Evolutionary conservation across 805 yeast species (phyloP), one percentile per base, ranked within the genome.

Genomic region (Zygosaccharomyces pseudorouxii): DNA sequence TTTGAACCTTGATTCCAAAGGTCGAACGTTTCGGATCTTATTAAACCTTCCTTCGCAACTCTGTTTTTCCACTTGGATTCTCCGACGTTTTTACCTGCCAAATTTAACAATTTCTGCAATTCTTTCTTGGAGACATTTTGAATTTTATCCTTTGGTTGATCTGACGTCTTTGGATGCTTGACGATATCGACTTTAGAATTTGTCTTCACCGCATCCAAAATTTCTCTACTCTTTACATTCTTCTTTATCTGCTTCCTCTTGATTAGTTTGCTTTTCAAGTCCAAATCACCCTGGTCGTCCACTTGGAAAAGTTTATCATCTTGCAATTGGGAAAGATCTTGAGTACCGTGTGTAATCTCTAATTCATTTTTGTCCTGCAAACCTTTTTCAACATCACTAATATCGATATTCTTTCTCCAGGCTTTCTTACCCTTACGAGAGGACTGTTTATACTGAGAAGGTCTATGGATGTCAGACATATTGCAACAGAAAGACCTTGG

Each of bases 351-450:
- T 3, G 64, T 62, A 31, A 66, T 60, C 48, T 66, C 68, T 49
- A 81, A 80, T 45, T 88, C 95, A 49, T 89, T 74, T 45, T 75
- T 74, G 38, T 78, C 81, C 56, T 84, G 92, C 35, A 92, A 70
- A 10, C 84, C 85, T 28, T 70, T 67, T 60, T 86, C 89, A 42
- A 93, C 73, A 54, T 89, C 97, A 20, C 80, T 81, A 16, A 93
- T 71, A 65, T 93, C 96, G 50, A 93, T 86, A 67, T 93, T 88
- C 70, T 92, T 93, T 69, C 97, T 82, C 99, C 99, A 93, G 4
- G 97, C 86, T 64, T 78, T 84, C 76, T 87, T 92, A 38, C 96
- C 96, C 72, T 93, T 93, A 62, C 98, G 78, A 6, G 97, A 89
- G 4, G 85, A 62, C 69, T 90, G 97, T 38, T 71, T 71, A 56